Percentiles rank a stretch among this genome's conserved stretches.
Evolutionary conservation across 2,329 filamentous ascomycete species (phyloP).

Genomic region (Aspergillus intermedius): DNA sequence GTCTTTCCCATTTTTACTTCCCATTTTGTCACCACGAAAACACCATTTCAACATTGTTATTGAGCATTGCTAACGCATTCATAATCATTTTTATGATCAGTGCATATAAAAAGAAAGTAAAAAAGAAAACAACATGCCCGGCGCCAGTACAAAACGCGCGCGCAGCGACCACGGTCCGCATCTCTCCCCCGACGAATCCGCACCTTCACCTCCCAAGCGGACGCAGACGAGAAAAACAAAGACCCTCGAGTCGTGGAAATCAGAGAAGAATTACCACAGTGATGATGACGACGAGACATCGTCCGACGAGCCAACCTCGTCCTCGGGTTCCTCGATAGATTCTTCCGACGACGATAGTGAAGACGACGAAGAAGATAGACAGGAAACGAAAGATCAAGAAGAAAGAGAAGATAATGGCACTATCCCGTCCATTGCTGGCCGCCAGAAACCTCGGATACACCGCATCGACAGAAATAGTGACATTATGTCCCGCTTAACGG

Average conservation of each 20-base stretch:
- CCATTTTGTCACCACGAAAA: too few relatives aligned
- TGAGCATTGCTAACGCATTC: too few relatives aligned
- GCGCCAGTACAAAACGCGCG: neutral
- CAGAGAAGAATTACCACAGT: neutral
- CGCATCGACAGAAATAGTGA: conserved; percentile 20
- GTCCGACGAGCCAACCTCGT: conserved; percentile 16
- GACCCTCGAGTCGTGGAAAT: neutral
- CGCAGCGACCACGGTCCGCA: neutral
- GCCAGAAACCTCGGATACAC: conserved; percentile 29
- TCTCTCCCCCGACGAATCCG: neutral
- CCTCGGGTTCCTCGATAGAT: conserved; percentile 11
- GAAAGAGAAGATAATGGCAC: conserved; percentile 5
- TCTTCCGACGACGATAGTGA: conserved; percentile 18
- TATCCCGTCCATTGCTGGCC: conserved; percentile 24
- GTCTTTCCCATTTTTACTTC: too few relatives aligned
- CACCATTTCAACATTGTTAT: too few relatives aligned
- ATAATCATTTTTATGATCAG: too few relatives aligned
- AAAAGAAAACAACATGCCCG: neutral
- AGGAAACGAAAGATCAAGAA: conserved; percentile 5
- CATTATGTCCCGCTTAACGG: conserved; percentile 32
- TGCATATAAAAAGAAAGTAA: too few relatives aligned
- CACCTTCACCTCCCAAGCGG: neutral
- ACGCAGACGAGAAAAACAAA: neutral
- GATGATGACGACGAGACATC: conserved; percentile 11
- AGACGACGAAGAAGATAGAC: conserved; percentile 15